Evolutionary conservation across 345 rosid species (phyloP), one percentile per base, ranked within the genome.

Genomic region (Heritiera fomes): DNA sequence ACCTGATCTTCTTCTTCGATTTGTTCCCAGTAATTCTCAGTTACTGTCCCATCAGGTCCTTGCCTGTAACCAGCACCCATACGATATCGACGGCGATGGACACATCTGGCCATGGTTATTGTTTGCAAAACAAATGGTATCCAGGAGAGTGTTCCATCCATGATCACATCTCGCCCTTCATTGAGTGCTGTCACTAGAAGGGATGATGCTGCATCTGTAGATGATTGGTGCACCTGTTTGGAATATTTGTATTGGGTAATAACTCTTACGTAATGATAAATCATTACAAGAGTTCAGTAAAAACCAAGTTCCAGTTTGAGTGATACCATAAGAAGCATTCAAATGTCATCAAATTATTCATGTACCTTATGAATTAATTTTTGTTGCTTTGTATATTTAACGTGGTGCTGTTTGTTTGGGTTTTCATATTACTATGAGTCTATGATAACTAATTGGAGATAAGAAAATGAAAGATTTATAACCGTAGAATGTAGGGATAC

Each of bases 81-180:
- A 38, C 98, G 88, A 78, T 92, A 93, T 34, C 93, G 88, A 71
- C 80, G 90, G 28, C 92, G 91, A 73, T 93, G 98, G 56, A 95
- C 98, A 8, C 90, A 89, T 73, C 97, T 87, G 2, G 97, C 94
- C 98, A 93, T 95, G 28, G 97, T 90, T 82, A 93, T 83, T 4
- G 96, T 95, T 81, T 95, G 97, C 71, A 90, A 91, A 43, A 93
- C 97, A 67, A 92, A 93, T 38, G 98, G 98, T 69, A 90, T 87
- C 97, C 98, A 92, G 41, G 98, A 93, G 38, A 95, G 87, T 14
- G 98, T 95, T 46, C 98, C 98, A 66, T 95, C 98, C 98, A 95
- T 90, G 80, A 93, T 93, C 71, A 93, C 98, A 79, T 93, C 98
- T 56, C 97, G 86, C 17, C 98, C 98, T 80, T 95, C 98, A 71